Evolutionary conservation across 108 stramenopile species (phyloP).

Genomic region (Stephanodiscus triporus): DNA sequence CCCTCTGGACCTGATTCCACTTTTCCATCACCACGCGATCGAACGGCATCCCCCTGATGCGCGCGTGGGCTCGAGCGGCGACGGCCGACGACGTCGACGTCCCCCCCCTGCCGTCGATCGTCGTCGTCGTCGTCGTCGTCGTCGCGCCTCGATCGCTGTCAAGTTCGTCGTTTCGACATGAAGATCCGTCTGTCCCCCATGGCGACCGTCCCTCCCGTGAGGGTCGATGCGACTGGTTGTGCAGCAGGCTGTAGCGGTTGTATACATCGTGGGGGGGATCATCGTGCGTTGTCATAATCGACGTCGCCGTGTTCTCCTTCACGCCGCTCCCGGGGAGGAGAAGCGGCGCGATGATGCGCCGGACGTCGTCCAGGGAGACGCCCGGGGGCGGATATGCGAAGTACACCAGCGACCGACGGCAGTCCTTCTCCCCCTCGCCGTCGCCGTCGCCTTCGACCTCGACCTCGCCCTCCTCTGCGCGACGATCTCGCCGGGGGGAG

Average conservation of each 20-base stretch:
- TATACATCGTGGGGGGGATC: constrained; percentile 12
- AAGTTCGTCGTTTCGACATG: no score
- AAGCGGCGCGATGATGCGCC: constrained; percentile 27
- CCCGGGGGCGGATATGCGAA: constrained; percentile 72
- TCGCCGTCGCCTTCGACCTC: neutral
- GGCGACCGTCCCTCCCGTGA: no score
- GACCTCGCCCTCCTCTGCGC: neutral
- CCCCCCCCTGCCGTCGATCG: neutral
- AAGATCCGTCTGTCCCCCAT: no score
- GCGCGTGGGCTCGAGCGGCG: constrained; percentile 12
- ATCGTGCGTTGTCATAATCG: neutral
- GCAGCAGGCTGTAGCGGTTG: constrained; percentile 55
- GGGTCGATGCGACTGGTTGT: constrained; percentile 50
- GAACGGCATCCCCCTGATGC: constrained; percentile 27
- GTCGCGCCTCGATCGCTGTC: no score
- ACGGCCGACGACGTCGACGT: neutral
- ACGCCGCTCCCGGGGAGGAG: neutral
- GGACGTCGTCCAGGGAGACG: constrained; percentile 45
- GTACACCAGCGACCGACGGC: constrained; percentile 66
- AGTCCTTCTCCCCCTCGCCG: constrained; percentile 6
- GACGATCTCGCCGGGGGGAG: neutral
- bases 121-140: no score
- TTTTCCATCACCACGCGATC: constrained; percentile 43
- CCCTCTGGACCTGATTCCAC: constrained; percentile 59
- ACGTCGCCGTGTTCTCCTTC: neutral